Percentiles rank a stretch among this genome's conserved stretches.
phyloP scores from a whole-genome alignment of 352 stramenopile species.

The Nannochloropsis limnetica region DNA sequence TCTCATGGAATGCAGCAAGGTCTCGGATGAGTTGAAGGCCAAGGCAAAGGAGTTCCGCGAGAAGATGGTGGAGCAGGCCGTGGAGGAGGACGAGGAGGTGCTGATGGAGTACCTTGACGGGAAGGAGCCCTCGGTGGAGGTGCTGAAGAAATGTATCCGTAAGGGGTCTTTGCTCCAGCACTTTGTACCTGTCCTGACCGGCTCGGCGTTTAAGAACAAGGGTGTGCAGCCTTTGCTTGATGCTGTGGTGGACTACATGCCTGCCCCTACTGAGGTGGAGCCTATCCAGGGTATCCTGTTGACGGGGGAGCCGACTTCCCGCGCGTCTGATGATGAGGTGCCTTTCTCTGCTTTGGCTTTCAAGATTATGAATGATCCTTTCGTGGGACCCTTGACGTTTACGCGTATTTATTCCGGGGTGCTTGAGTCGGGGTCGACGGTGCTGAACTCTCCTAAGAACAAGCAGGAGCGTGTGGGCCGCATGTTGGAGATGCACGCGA shows the following conservation, averaged over 20 bases:
- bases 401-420: constrained; percentile 72
- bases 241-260: constrained; percentile 76
- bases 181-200: constrained; percentile 69
- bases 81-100: constrained; percentile 73
- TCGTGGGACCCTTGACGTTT: constrained; percentile 72
- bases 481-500: constrained; percentile 78
- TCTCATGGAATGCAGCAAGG: constrained; percentile 62
- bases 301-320: not conserved
- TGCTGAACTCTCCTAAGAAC: constrained; percentile 74
- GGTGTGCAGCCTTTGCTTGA: constrained; percentile 75
- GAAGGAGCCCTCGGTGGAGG: constrained; percentile 53
- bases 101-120: constrained; percentile 72
- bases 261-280: constrained; percentile 77
- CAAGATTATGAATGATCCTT: constrained; percentile 76
- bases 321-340: constrained; percentile 62
- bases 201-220: constrained; percentile 79
- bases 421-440: constrained; percentile 61
- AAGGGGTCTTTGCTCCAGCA: constrained; percentile 62
- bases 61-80: constrained; percentile 67
- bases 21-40: constrained; percentile 67
- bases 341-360: constrained; percentile 73
- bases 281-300: constrained; percentile 62
- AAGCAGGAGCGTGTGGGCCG: constrained; percentile 63
- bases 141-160: constrained; percentile 64
- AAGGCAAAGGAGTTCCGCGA: constrained; percentile 65